These are phyloP conservation scores for Linnemannia elongata DNA, from an alignment of 192 early-diverging fungal genomes.

Conservation along the genomic window DNA sequence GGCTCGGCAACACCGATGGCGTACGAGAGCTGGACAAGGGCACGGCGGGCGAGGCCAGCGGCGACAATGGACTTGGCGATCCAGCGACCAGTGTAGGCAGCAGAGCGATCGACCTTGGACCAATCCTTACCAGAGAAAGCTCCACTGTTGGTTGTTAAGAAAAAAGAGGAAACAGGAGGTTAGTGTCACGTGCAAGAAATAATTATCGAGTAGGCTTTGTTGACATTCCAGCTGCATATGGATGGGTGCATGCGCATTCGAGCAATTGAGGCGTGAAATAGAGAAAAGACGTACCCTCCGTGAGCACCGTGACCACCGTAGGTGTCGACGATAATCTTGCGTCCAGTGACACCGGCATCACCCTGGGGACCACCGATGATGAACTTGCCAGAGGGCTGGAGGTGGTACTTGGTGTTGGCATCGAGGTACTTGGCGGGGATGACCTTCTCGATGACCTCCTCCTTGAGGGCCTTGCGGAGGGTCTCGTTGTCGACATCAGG, in stretches of 20 bases:
- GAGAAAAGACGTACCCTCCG: conserved; percentile 59
- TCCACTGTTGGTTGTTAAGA: conserved; percentile 77
- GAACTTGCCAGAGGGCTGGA: conserved; percentile 99
- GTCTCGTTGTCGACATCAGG: conserved; percentile 88
- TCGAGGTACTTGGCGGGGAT: conserved; percentile 93
- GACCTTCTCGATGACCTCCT: conserved; percentile 93
- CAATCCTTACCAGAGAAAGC: conserved; percentile 99
- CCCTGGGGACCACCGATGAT: conserved; percentile 99
- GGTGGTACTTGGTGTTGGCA: conserved; percentile 92
- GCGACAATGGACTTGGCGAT: conserved; percentile 97
- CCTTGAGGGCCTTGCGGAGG: conserved; percentile 88
- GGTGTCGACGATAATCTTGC: conserved; percentile 82
- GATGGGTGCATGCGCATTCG: not conserved
- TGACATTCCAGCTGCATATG: not conserved
- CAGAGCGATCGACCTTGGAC: conserved; percentile 99
- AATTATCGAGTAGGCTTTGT: not conserved
- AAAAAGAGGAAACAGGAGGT: not conserved
- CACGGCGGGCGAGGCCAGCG: conserved; percentile 93
- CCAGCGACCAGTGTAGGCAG: conserved; percentile 96
- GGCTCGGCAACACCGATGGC: conserved; percentile 99
- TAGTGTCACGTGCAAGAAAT: conserved; percentile 4
- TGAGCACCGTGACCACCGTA: conserved; percentile 97
- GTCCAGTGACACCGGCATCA: conserved; percentile 99
- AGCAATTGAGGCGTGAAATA: not conserved
- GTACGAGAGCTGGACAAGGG: conserved; percentile 96